Evolutionary conservation across 441 rosid species (phyloP).

Genomic region (Viola pubescens): DNA sequence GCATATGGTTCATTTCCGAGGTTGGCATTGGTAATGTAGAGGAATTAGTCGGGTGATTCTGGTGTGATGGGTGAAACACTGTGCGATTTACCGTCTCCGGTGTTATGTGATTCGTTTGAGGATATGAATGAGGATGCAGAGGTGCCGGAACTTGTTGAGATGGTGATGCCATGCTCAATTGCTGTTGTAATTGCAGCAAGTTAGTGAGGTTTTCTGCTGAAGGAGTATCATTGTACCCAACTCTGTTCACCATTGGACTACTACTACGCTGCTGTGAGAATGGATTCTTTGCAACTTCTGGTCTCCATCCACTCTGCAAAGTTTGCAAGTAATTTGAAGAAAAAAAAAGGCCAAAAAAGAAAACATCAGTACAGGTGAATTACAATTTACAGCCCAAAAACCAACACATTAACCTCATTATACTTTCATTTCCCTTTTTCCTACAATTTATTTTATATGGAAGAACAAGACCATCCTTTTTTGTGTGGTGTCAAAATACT

Average conservation of each 20-base stretch:
- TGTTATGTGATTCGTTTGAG: slow-evolving; percentile 18
- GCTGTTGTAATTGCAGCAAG: slow-evolving; percentile 25
- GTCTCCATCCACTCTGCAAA: slow-evolving; percentile 77
- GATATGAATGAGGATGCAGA: slow-evolving; percentile 23
- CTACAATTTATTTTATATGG: too few relatives aligned
- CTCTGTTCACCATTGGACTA: slow-evolving; percentile 28
- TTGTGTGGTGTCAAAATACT: too few relatives aligned
- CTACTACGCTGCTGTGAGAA: slow-evolving; percentile 38
- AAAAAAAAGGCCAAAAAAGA: neutral
- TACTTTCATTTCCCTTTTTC: neutral
- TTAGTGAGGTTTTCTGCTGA: slow-evolving; percentile 13
- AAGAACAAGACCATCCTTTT: neutral
- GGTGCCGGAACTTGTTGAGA: slow-evolving; percentile 35
- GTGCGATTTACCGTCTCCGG: slow-evolving; percentile 27
- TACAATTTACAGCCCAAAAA: neutral
- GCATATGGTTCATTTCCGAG: slow-evolving; percentile 21
- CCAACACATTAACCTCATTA: neutral
- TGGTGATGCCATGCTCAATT: slow-evolving; percentile 22
- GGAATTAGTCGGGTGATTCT: slow-evolving; percentile 17
- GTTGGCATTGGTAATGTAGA: slow-evolving; percentile 9
- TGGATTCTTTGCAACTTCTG: slow-evolving; percentile 55
- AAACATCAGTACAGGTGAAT: neutral
- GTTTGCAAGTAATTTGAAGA: slow-evolving; percentile 1
- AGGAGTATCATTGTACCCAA: slow-evolving; percentile 22
- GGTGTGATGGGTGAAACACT: slow-evolving; percentile 15